Evolutionary conservation across 331 rosid species (phyloP).

Genomic region (Rosa hybrid): DNA sequence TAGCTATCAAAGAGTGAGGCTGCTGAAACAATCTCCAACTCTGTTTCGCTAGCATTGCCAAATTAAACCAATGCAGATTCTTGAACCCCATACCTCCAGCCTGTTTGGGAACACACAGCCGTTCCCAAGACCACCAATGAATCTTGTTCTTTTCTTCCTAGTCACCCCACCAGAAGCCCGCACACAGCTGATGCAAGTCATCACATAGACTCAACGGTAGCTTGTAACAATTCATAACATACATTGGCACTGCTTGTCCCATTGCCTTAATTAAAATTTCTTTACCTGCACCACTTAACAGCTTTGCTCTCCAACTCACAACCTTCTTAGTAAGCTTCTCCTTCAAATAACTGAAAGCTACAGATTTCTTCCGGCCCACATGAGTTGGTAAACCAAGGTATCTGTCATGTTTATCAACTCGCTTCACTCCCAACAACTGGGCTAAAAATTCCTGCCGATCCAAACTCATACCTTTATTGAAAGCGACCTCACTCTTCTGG

Average conservation of each 20-base stretch:
- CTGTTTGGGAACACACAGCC: too few species aligned
- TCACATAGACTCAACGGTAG: accelerated
- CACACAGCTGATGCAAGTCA: background rate
- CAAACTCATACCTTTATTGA: too few species aligned
- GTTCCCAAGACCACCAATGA: too few species aligned
- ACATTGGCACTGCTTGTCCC: background rate
- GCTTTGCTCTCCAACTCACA: background rate
- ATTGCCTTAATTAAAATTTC: background rate
- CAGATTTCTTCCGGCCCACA: accelerated
- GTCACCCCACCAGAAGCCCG: background rate
- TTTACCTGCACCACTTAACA: background rate
- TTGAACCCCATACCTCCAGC: too few species aligned
- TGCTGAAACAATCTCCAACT: too few species aligned
- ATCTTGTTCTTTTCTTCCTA: too few species aligned
- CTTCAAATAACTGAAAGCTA: background rate
- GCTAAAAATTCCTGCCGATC: too few species aligned
- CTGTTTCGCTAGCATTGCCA: too few species aligned
- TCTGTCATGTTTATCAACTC: background rate
- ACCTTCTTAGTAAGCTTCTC: background rate
- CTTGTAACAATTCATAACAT: background rate
- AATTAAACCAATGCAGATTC: too few species aligned
- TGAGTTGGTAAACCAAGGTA: background rate
- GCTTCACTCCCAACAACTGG: background rate
- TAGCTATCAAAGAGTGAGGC: too few species aligned
- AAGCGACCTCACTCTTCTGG: too few species aligned